Conservation (phyloP, 1,284 basidiomycete species). For the Apiotrichum gracile region DNA sequence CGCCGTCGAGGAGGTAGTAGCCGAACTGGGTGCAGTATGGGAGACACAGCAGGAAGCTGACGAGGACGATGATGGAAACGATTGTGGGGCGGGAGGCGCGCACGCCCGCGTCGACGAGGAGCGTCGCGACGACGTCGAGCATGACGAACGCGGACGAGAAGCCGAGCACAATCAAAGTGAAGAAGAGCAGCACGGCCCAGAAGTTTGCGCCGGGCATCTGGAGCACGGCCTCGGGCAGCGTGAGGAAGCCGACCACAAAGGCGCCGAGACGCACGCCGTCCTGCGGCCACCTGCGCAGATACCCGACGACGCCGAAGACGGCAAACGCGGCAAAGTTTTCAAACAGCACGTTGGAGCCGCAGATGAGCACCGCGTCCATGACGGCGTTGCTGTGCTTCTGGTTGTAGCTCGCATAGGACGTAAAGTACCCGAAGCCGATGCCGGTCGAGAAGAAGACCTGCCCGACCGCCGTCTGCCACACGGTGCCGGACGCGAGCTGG, state of each 20-base stretch:
- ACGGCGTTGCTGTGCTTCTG: slow-evolving; percentile 26
- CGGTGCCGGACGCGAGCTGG: slow-evolving; percentile 9
- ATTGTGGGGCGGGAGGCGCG: slow-evolving; percentile 18
- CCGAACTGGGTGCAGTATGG: slow-evolving; percentile 27
- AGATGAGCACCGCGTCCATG: slow-evolving; percentile 24
- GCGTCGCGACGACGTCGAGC: slow-evolving; percentile 23
- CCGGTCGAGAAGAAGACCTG: slow-evolving; percentile 29
- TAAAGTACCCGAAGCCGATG: slow-evolving; percentile 26
- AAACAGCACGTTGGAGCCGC: slow-evolving; percentile 20
- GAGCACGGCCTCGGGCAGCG: slow-evolving; percentile 21
- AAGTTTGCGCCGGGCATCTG: slow-evolving; percentile 26
- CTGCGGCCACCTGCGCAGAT: slow-evolving; percentile 19
- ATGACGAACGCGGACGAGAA: slow-evolving; percentile 24
- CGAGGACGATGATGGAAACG: slow-evolving; percentile 17
- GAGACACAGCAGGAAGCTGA: slow-evolving; percentile 22
- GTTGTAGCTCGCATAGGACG: slow-evolving; percentile 24
- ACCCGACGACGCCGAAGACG: slow-evolving; percentile 21
- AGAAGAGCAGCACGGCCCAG: slow-evolving; percentile 24
- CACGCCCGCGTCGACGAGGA: slow-evolving; percentile 18
- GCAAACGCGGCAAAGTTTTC: slow-evolving; percentile 25
- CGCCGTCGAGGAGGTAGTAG: slow-evolving; percentile 21
- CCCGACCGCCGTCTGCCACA: slow-evolving; percentile 24
- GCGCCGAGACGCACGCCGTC: slow-evolving; percentile 21
- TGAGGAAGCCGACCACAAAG: slow-evolving; percentile 19
- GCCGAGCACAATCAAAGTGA: slow-evolving; percentile 23